Evolutionary conservation across 129 eudicot genomes (phyloP).

Genomic region (Helianthus annuus): DNA sequence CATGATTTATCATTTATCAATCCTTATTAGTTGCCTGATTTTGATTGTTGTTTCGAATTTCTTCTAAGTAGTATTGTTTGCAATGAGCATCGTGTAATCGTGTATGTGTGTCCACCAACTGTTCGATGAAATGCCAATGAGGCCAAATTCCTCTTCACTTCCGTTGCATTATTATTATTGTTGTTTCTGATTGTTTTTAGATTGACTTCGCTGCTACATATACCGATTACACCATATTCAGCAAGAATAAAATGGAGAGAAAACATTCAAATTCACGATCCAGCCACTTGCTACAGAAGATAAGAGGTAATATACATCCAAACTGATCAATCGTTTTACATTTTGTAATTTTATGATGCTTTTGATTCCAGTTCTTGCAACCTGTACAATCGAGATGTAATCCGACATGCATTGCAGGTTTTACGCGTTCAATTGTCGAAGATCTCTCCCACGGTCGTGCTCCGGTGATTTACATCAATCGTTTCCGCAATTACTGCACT

Average conservation of each 20-base stretch:
- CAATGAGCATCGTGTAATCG: too few relatives aligned
- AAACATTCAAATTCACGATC: constrained; percentile 37
- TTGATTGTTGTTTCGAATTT: neutral
- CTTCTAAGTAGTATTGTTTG: neutral
- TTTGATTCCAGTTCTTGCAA: constrained; percentile 4
- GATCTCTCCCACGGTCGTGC: constrained; percentile 59
- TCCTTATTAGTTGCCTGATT: neutral
- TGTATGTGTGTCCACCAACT: neutral
- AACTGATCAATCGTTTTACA: neutral
- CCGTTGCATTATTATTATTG: neutral
- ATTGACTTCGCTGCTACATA: too few relatives aligned
- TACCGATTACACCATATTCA: neutral
- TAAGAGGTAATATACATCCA: constrained; percentile 43
- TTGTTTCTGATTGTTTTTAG: neutral
- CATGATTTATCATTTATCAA: neutral
- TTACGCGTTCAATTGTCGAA: constrained; percentile 62
- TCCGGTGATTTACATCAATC: constrained; percentile 59
- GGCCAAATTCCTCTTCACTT: neutral
- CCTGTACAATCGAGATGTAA: neutral
- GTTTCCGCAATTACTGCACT: constrained; percentile 79
- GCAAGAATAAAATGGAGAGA: constrained; percentile 51
- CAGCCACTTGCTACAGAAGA: constrained; percentile 49
- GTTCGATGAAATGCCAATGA: constrained; percentile 1
- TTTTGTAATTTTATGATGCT: neutral
- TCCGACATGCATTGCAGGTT: constrained; percentile 40